Percentiles rank a stretch among this genome's conserved stretches.
Evolutionary conservation across 306 rosid species (phyloP).

Genomic region (Macrotyloma uniflorum): DNA sequence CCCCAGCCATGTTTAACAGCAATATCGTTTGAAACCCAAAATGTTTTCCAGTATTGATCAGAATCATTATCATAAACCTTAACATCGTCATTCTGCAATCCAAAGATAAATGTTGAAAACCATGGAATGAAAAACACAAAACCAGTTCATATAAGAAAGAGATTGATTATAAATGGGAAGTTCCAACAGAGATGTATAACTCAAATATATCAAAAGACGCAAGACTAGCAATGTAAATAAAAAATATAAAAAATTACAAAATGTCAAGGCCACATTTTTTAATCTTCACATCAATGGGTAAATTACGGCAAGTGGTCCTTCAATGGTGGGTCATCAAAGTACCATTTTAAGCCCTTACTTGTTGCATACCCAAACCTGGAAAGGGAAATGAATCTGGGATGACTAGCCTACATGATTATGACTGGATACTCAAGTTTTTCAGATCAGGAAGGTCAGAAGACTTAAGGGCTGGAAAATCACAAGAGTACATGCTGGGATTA

Average conservation of each 20-base stretch:
- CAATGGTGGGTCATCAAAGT: not conserved
- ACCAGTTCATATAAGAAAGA: constrained; percentile 27
- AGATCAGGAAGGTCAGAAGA: not conserved
- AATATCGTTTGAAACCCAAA: constrained; percentile 59
- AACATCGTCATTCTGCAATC: constrained; percentile 79
- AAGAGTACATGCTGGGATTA: not conserved
- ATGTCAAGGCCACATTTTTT: not conserved
- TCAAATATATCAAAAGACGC: constrained; percentile 24
- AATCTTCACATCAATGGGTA: not conserved
- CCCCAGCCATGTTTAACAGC: constrained; percentile 65
- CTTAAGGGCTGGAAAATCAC: not conserved
- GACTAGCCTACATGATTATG: not conserved
- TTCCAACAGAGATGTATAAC: not conserved
- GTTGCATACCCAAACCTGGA: not conserved
- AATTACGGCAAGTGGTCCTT: not conserved
- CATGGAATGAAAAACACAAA: constrained; percentile 34
- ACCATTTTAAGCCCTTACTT: not conserved
- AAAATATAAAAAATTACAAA: constrained; percentile 14
- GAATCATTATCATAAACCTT: constrained; percentile 63
- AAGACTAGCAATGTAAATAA: not conserved
- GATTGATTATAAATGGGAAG: constrained; percentile 13
- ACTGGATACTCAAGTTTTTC: not conserved
- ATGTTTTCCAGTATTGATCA: constrained; percentile 55
- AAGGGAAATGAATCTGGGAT: not conserved
- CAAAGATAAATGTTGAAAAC: constrained; percentile 38